Conservation (phyloP, 208 protist genomes). For the Crithidia bombi region DNA sequence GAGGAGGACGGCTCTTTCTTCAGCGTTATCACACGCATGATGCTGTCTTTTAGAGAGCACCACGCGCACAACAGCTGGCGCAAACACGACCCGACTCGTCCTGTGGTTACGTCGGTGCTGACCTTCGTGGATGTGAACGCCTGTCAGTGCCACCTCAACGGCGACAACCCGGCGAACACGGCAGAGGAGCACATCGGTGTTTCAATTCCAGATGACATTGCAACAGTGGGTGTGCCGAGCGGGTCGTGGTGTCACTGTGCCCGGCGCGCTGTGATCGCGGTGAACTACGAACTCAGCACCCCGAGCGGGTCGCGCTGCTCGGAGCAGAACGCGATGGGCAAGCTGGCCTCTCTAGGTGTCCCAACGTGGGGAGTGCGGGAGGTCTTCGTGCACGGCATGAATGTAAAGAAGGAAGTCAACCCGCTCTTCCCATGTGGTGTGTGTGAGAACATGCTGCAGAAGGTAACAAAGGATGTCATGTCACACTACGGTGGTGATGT, state of each 20-base stretch:
- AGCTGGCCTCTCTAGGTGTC: conserved; percentile 74
- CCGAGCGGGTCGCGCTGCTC: conserved; percentile 90
- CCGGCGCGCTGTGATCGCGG: conserved; percentile 68
- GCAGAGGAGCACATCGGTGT: conserved; percentile 22
- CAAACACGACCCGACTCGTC: conserved; percentile 79
- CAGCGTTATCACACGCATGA: conserved; percentile 42
- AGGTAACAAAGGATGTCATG: conserved; percentile 77
- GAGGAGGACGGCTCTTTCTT: conserved; percentile 67
- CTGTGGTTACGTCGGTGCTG: conserved; percentile 85
- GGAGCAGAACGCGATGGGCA: conserved; percentile 90
- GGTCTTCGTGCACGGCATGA: conserved; percentile 85
- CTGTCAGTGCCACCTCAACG: conserved; percentile 60
- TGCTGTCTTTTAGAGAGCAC: conserved; percentile 43
- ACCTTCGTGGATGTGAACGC: conserved; percentile 79
- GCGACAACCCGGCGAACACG: conserved; percentile 21
- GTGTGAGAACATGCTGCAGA: conserved; percentile 92
- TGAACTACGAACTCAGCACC: conserved; percentile 93
- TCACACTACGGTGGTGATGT: conserved; percentile 72
- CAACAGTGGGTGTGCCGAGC: conserved; percentile 41
- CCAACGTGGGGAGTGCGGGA: conserved; percentile 84
- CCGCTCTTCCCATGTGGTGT: conserved; percentile 92
- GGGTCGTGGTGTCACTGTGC: conserved; percentile 80
- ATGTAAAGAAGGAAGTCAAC: conserved; percentile 72
- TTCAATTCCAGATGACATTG: conserved; percentile 15
- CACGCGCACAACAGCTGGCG: conserved; percentile 87